Evolutionary conservation across 345 rosid genomes (phyloP).

Genomic region (Dipteronia dyeriana): DNA sequence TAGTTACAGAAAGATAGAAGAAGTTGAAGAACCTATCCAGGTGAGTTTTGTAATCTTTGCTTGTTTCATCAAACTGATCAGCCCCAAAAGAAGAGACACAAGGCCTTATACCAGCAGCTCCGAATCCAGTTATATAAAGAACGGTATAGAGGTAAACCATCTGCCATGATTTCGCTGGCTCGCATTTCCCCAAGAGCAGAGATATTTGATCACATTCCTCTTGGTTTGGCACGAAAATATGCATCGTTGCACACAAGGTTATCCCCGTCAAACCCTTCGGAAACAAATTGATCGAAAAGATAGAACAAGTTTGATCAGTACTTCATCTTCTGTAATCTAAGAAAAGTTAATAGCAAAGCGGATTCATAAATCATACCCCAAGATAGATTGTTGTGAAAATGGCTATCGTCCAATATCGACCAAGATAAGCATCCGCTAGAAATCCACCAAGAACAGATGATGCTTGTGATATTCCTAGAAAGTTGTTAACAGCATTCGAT

Average conservation of each 20-base stretch:
- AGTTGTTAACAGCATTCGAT: constrained; percentile 86
- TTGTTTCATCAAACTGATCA: constrained; percentile 90
- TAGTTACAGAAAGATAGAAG: constrained; percentile 81
- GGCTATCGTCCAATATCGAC: constrained; percentile 92
- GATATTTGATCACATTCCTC: constrained; percentile 59
- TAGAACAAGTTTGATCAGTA: not conserved
- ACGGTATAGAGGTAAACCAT: constrained; percentile 68
- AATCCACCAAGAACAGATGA: constrained; percentile 94
- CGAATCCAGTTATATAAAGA: constrained; percentile 80
- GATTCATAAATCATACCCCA: constrained; percentile 29
- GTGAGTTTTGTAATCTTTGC: constrained; percentile 66
- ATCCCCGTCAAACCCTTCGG: constrained; percentile 83
- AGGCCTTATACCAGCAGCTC: constrained; percentile 95
- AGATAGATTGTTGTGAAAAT: constrained; percentile 90
- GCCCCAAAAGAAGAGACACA: constrained; percentile 97
- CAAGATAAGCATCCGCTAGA: constrained; percentile 93
- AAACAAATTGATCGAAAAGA: too few species aligned
- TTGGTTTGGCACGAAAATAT: constrained; percentile 63
- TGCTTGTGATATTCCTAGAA: constrained; percentile 88
- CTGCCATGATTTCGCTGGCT: constrained; percentile 85
- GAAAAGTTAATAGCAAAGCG: not conserved
- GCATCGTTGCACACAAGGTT: constrained; percentile 69
- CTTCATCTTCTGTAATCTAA: not conserved
- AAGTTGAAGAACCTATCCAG: constrained; percentile 94
- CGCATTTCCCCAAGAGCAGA: constrained; percentile 66